A percentile compares a stretch with the other conserved stretches of the same genome.
phyloP scores from a whole-genome alignment of 805 yeast genomes.

The Kuraishia borneana region DNA sequence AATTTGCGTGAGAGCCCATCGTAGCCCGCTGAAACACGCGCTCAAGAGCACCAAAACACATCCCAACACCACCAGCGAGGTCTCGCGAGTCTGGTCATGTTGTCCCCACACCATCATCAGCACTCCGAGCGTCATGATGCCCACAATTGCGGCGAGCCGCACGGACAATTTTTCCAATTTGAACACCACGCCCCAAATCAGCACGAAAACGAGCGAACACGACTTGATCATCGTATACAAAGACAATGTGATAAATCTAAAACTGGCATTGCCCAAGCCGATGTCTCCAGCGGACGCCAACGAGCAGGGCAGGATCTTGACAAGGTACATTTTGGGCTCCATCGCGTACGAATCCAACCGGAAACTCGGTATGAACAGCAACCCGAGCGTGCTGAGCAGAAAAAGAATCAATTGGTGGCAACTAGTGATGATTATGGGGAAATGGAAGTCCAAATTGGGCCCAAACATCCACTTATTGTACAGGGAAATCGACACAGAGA shows the following conservation, averaged over 20 bases:
- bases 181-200: slow-evolving; percentile 78
- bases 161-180: slow-evolving; percentile 64
- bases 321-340: slow-evolving; percentile 28
- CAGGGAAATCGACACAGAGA: slow-evolving; percentile 57
- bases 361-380: slow-evolving; percentile 35
- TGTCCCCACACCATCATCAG: slow-evolving; percentile 69
- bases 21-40: slow-evolving; percentile 73
- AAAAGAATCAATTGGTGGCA: slow-evolving; percentile 72
- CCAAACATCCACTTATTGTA: slow-evolving; percentile 99
- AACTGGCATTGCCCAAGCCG: slow-evolving; percentile 81
- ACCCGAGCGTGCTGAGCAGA: slow-evolving; percentile 32
- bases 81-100: slow-evolving; percentile 15
- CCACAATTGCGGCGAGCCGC: slow-evolving; percentile 58
- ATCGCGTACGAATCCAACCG: slow-evolving; percentile 10
- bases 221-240: slow-evolving; percentile 92
- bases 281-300: slow-evolving; percentile 87
- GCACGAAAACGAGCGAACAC: slow-evolving; percentile 76
- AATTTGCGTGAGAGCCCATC: slow-evolving; percentile 94
- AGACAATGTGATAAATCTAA: slow-evolving; percentile 67
- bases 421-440: slow-evolving; percentile 77
- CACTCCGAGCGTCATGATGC: slow-evolving; percentile 76
- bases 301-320: slow-evolving; percentile 71
- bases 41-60: slow-evolving; percentile 66
- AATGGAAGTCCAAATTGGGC: slow-evolving; percentile 62
- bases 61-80: slow-evolving; percentile 35